A percentile compares a stretch with the other conserved stretches of the same genome.
Conservation (phyloP, 2,329 filamentous ascomycete genomes). For the Bipolaris cookei region DNA sequence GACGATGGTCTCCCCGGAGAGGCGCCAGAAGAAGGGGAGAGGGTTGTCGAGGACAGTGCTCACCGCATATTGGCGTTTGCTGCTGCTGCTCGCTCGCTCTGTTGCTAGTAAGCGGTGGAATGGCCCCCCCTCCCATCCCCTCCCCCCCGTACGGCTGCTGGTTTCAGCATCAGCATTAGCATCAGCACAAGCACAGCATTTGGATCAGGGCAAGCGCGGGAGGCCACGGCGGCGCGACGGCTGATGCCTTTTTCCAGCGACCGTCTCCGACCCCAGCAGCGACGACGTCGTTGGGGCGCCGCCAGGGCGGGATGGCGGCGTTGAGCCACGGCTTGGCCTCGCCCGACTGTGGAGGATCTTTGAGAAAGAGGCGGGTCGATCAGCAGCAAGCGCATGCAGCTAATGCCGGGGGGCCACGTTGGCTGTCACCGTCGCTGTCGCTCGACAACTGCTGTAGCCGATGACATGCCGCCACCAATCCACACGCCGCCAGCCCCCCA, state of each 20-base stretch:
- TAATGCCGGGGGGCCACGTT: constrained; percentile 50
- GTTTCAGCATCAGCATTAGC: constrained; percentile 18
- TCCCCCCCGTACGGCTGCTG: no score
- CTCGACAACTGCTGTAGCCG: constrained; percentile 25
- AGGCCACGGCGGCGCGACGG: constrained; percentile 35
- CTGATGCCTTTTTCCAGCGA: constrained; percentile 40
- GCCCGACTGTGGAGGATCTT: constrained; percentile 48
- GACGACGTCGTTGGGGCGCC: constrained; percentile 40
- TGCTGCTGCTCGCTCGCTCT: no score
- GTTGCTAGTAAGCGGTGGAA: no score
- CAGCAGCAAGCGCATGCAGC: constrained; percentile 49
- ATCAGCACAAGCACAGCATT: constrained; percentile 28
- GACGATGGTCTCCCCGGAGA: no score
- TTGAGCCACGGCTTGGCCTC: constrained; percentile 43
- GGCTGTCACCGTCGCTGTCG: constrained; percentile 30
- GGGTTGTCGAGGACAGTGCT: no score
- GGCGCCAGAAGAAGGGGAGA: no score
- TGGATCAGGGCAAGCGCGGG: constrained; percentile 42
- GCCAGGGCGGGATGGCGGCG: constrained; percentile 46
- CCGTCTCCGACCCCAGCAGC: constrained; percentile 39
- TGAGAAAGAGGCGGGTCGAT: constrained; percentile 48
- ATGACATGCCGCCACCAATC: constrained; percentile 28
- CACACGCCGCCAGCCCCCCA: constrained; percentile 1
- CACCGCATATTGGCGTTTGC: no score
- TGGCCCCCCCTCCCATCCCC: no score